These are phyloP conservation scores for Neckera pumila DNA, from an alignment of 225 moss, liverwort and hornwort species.

Conservation along the genomic window DNA sequence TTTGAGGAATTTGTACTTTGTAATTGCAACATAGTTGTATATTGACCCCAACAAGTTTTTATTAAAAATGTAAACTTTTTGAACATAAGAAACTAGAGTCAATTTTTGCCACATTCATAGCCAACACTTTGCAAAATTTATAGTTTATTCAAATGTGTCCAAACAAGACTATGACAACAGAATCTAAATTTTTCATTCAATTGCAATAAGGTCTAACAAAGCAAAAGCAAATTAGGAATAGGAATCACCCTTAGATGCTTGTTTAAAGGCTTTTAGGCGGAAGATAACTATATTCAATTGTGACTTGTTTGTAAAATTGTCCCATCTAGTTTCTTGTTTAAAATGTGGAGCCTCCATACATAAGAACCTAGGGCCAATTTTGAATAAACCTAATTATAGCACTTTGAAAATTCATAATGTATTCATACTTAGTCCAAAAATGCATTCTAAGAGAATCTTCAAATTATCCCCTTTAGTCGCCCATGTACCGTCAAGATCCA, in stretches of 20 bases:
- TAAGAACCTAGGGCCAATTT: rapidly evolving
- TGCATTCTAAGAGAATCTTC: not conserved
- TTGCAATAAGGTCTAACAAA: too few species aligned
- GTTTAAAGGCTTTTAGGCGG: rapidly evolving
- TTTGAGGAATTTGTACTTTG: not conserved
- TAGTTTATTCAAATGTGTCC: rapidly evolving
- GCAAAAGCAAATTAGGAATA: not conserved
- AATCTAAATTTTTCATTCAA: not conserved
- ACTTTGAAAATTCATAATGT: not conserved
- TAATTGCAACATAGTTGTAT: not conserved
- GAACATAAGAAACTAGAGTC: rapidly evolving
- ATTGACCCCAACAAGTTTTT: not conserved
- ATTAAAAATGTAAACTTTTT: not conserved
- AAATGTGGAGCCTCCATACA: not conserved
- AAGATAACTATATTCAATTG: not conserved
- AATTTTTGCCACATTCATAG: not conserved
- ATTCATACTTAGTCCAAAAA: not conserved
- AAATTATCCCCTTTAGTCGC: not conserved
- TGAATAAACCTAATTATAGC: rapidly evolving
- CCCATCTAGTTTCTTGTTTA: not conserved
- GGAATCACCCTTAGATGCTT: not conserved
- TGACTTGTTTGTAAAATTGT: not conserved
- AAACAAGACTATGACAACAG: rapidly evolving
- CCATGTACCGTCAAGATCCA: rapidly evolving
- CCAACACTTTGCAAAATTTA: not conserved